Evolutionary conservation across 768 basidiomycete genomes (phyloP).

Genomic region (Clathrus columnatus): DNA sequence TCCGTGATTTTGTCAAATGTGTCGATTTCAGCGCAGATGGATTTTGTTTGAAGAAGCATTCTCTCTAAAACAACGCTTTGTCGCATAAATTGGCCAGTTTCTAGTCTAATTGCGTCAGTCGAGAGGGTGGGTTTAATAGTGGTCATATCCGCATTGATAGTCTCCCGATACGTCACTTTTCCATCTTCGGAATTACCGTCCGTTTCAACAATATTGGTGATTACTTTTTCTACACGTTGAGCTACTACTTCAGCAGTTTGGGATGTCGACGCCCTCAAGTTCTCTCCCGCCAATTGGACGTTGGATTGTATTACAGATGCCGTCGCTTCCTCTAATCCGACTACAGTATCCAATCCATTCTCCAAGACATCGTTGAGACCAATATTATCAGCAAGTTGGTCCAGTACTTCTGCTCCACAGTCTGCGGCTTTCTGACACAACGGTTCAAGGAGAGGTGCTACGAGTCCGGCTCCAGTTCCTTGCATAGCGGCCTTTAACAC

Average conservation of each 20-base stretch:
- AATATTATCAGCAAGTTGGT: background rate
- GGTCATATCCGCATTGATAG: background rate
- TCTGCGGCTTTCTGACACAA: background rate
- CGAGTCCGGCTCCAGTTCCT: background rate
- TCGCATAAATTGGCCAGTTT: too few relatives aligned
- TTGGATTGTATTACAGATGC: background rate
- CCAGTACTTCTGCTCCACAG: background rate
- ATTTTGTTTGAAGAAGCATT: background rate
- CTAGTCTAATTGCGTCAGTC: too few relatives aligned
- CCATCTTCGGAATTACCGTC: background rate
- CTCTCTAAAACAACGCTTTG: too few relatives aligned
- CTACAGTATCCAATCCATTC: background rate
- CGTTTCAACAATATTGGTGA: background rate
- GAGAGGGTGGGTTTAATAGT: too few relatives aligned
- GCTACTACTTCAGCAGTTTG: background rate
- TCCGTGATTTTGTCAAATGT: background rate
- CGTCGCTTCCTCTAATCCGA: background rate
- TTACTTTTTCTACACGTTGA: background rate
- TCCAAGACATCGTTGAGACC: background rate
- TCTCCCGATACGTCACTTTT: background rate
- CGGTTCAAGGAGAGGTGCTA: background rate
- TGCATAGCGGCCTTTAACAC: background rate
- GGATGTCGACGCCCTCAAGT: background rate
- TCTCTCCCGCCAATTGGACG: background rate
- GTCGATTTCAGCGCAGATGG: background rate